These are phyloP conservation scores for Coelastrella sp. DNA, from an alignment of 139 green algal species.

Conservation along the genomic window DNA sequence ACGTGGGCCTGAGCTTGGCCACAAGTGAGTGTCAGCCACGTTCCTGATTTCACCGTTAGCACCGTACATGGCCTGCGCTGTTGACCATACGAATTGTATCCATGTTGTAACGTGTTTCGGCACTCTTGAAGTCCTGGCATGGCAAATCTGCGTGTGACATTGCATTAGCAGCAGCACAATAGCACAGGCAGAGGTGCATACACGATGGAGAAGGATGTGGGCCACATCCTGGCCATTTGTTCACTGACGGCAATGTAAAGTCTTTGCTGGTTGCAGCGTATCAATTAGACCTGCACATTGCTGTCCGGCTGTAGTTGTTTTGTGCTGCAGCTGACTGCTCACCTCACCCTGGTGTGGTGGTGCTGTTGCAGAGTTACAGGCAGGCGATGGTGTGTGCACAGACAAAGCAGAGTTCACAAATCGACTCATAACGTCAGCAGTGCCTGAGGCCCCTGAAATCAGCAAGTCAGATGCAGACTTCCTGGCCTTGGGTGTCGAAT, in stretches of 20 bases:
- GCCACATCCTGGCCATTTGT: too few relatives aligned
- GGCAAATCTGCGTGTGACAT: background rate
- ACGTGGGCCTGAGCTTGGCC: constrained; percentile 13
- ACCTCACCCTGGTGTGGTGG: background rate
- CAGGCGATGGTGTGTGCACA: constrained; percentile 39
- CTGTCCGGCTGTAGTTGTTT: background rate
- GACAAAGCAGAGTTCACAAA: background rate
- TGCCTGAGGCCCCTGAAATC: constrained; percentile 23
- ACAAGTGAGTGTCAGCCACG: constrained; percentile 25
- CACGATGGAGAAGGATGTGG: too few relatives aligned
- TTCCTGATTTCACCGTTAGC: background rate
- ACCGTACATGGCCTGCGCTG: background rate
- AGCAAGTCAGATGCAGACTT: constrained; percentile 71
- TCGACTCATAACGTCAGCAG: background rate
- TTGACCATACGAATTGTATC: background rate
- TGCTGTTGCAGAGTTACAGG: background rate
- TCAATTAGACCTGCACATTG: too few relatives aligned
- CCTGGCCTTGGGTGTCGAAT: constrained; percentile 72
- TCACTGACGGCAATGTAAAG: too few relatives aligned
- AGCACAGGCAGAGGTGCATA: background rate
- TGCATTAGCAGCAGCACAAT: background rate
- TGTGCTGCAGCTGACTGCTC: background rate
- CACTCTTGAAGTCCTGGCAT: background rate
- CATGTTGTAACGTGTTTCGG: background rate
- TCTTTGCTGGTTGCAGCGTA: too few relatives aligned